Conservation (phyloP, 371 early-diverging fungal genomes). For the Syncephalis fuscata region DNA sequence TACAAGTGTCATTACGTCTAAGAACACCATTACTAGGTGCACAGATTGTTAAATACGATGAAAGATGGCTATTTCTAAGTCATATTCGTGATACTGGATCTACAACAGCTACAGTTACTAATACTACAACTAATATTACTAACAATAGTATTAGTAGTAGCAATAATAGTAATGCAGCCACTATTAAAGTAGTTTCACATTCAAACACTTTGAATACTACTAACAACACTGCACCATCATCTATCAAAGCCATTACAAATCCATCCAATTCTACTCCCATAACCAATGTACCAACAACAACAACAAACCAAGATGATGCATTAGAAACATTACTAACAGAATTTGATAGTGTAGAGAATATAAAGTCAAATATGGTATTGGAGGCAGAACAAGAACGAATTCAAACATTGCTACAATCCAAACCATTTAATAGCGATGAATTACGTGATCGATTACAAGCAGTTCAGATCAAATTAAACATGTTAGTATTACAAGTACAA, state of each 20-base stretch:
- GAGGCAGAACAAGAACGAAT: slow-evolving; percentile 46
- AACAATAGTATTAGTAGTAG: too few species aligned
- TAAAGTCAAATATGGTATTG: slow-evolving; percentile 62
- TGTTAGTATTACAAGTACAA: slow-evolving; percentile 64
- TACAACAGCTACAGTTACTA: slow-evolving; percentile 2
- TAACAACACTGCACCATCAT: too few species aligned
- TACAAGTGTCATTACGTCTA: slow-evolving; percentile 46
- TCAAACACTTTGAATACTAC: too few species aligned
- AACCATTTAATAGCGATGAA: slow-evolving; percentile 22
- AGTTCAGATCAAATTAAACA: slow-evolving; percentile 60
- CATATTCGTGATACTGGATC: slow-evolving; percentile 9
- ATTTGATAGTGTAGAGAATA: slow-evolving; percentile 35
- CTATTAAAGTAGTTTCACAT: too few species aligned
- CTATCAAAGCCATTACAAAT: too few species aligned
- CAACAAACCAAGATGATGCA: slow-evolving; percentile 4
- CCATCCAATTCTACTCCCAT: too few species aligned
- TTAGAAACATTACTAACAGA: slow-evolving; percentile 1
- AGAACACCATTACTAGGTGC: slow-evolving; percentile 42
- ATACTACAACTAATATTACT: not conserved
- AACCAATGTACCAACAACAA: too few species aligned
- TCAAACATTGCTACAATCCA: slow-evolving; percentile 10
- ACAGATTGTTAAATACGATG: slow-evolving; percentile 36
- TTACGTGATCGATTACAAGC: slow-evolving; percentile 41
- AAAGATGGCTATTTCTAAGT: slow-evolving; percentile 55
- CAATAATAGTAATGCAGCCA: too few species aligned